Percentiles rank a stretch among this genome's conserved stretches.
Conservation (phyloP, 768 basidiomycete genomes). For the Phanerochaete carnosa region DNA sequence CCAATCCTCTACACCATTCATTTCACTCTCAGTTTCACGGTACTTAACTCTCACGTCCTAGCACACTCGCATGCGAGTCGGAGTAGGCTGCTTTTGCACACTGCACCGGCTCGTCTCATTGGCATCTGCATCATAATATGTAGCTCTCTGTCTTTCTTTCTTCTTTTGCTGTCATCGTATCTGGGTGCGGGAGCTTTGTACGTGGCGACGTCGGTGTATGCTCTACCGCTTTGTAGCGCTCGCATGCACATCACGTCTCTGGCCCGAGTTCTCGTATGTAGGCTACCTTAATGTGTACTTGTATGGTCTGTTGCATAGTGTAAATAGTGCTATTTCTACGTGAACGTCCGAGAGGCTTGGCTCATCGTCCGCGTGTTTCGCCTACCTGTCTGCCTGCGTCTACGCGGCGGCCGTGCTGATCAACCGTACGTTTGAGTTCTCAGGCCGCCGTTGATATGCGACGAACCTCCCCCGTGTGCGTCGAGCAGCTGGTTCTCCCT, state of each 20-base stretch:
- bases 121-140: background rate
- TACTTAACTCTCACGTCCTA: background rate
- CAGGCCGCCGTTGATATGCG: no score
- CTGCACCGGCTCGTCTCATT: background rate
- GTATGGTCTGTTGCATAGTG: conserved; percentile 3
- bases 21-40: background rate
- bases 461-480: no score
- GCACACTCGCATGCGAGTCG: background rate
- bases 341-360: background rate
- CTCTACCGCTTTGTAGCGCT: background rate
- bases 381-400: background rate
- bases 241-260: no score
- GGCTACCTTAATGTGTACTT: conserved; percentile 1
- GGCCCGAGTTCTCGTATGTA: background rate
- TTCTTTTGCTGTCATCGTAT: background rate
- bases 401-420: background rate
- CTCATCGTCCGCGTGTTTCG: background rate
- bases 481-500: no score
- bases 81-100: background rate
- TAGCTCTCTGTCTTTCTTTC: background rate
- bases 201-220: background rate
- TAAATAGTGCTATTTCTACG: background rate
- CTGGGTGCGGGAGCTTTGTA: background rate
- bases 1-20: background rate
- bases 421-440: background rate